phyloP scores from a whole-genome alignment of 176 grass and related monocot genomes.

The Leersia perrieri region DNA sequence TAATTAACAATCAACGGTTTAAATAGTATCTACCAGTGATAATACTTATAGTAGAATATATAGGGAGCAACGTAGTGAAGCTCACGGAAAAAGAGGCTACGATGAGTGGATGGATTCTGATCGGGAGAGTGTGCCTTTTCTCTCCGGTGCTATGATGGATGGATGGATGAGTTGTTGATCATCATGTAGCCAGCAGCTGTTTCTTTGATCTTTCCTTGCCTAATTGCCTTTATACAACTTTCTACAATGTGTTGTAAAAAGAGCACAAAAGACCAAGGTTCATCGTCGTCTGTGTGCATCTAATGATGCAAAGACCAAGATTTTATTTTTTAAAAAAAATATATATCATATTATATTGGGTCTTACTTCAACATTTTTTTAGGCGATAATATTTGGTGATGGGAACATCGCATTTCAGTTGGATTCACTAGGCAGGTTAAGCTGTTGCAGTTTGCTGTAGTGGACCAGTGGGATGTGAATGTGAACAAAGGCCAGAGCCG shows the following conservation, averaged over 20 bases:
- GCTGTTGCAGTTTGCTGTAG: background rate
- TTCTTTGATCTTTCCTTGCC: background rate
- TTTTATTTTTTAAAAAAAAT: no score
- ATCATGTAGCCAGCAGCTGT: background rate
- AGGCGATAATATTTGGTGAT: no score
- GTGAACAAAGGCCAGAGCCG: slow-evolving; percentile 10
- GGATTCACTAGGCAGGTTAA: background rate
- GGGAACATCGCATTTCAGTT: background rate
- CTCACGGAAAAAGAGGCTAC: slow-evolving; percentile 5
- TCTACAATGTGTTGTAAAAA: background rate
- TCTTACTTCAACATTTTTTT: no score
- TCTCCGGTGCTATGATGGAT: background rate
- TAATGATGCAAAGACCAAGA: no score
- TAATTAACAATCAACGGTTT: no score
- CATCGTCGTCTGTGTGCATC: no score
- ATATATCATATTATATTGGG: no score
- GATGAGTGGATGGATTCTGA: background rate
- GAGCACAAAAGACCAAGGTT: background rate
- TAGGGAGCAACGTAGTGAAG: no score
- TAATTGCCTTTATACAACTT: background rate
- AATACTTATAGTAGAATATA: no score
- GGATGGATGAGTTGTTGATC: no score
- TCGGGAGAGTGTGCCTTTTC: background rate
- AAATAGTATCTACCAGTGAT: no score
- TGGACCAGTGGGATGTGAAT: background rate